Conservation (phyloP, 345 rosid genomes). For the Boechera stricta region DNA sequence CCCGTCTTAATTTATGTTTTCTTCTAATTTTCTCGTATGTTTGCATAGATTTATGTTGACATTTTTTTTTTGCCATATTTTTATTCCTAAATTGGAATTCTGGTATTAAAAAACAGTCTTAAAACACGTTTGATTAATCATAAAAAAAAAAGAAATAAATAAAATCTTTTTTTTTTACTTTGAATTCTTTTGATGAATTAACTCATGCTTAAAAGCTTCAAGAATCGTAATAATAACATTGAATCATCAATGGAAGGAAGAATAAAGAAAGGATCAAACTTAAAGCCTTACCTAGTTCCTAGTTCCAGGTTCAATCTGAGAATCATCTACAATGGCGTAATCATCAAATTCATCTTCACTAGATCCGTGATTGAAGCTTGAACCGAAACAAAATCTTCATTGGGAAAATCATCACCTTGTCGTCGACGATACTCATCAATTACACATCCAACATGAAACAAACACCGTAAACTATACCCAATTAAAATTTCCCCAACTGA, state of each 20-base stretch:
- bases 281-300: conserved; percentile 61
- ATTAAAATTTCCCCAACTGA: conserved; percentile 9
- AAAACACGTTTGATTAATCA: background rate
- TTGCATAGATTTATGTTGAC: conserved; percentile 7
- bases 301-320: conserved; percentile 48
- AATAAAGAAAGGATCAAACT: background rate
- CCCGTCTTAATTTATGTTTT: background rate
- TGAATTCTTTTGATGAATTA: background rate
- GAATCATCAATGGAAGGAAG: conserved; percentile 2
- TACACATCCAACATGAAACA: conserved; percentile 68
- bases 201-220: conserved; percentile 1
- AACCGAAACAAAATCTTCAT: conserved; percentile 14
- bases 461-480: conserved; percentile 76
- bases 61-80: background rate
- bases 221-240: background rate
- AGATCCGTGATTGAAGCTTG: conserved; percentile 30
- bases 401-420: background rate
- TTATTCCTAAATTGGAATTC: conserved; percentile 7
- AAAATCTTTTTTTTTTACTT: background rate
- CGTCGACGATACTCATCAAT: conserved; percentile 50
- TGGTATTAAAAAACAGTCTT: background rate
- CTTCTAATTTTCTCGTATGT: background rate
- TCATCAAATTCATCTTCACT: conserved; percentile 38
- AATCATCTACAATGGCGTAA: conserved; percentile 27
- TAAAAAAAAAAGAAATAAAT: background rate